Conservation (phyloP, 2,329 filamentous ascomycete species). For the Exophiala mesophila region DNA sequence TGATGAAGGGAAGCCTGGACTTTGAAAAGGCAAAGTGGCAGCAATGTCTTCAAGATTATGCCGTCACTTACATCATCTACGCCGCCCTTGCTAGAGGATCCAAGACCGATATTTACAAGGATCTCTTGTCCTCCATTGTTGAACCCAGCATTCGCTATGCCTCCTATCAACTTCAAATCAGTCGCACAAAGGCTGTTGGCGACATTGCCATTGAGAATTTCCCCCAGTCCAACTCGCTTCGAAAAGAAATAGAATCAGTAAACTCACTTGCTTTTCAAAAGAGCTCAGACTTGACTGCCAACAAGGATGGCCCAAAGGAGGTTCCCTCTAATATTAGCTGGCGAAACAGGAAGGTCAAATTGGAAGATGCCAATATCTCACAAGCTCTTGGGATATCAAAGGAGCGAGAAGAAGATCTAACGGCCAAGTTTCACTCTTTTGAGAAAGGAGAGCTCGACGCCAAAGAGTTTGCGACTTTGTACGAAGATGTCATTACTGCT, state of each 20-base stretch:
- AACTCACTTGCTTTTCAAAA: slow-evolving; percentile 58
- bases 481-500: slow-evolving; percentile 83
- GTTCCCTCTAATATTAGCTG: slow-evolving; percentile 74
- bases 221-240: slow-evolving; percentile 55
- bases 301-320: slow-evolving; percentile 42
- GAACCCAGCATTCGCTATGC: slow-evolving; percentile 93
- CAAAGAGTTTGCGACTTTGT: slow-evolving; percentile 73
- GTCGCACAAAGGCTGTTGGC: slow-evolving; percentile 75
- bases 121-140: slow-evolving; percentile 76
- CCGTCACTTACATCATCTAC: slow-evolving; percentile 77
- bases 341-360: slow-evolving; percentile 77
- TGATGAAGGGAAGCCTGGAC: slow-evolving; percentile 68
- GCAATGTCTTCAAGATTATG: slow-evolving; percentile 67
- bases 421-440: slow-evolving; percentile 23
- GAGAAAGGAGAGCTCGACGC: slow-evolving; percentile 29
- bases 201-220: slow-evolving; percentile 77
- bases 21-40: slow-evolving; percentile 91
- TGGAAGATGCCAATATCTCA: slow-evolving; percentile 90
- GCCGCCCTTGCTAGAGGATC: slow-evolving; percentile 62
- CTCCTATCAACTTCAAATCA: slow-evolving; percentile 84
- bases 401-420: slow-evolving; percentile 49
- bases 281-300: slow-evolving; percentile 49
- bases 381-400: slow-evolving; percentile 70
- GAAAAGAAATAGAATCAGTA: slow-evolving; percentile 63
- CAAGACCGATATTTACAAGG: slow-evolving; percentile 75